These are phyloP conservation scores for Pneumocystis oryctolagi DNA, from an alignment of 1,139 yeast species.

Conservation along the genomic window DNA sequence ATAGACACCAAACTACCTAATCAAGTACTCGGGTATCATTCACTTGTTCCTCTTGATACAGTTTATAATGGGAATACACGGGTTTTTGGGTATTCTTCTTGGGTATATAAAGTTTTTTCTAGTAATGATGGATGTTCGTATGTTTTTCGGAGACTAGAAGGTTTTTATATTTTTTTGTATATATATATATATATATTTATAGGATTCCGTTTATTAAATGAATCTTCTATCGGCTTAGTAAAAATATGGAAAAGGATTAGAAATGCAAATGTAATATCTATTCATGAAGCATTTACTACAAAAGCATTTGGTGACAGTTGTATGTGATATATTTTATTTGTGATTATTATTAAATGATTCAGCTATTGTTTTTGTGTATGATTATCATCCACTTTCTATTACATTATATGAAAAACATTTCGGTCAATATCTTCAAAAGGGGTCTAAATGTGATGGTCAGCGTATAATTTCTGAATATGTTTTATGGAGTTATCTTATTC, in stretches of 20 bases:
- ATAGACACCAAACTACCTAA: slow-evolving; percentile 49
- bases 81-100: slow-evolving; percentile 46
- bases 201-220: slow-evolving; percentile 31
- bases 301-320: slow-evolving; percentile 72
- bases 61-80: slow-evolving; percentile 38
- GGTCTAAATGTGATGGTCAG: slow-evolving; percentile 18
- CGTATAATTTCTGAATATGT: slow-evolving; percentile 39
- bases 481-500: slow-evolving; percentile 64
- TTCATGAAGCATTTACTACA: slow-evolving; percentile 75
- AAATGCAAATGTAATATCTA: slow-evolving; percentile 46
- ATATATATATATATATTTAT: neutral
- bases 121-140: slow-evolving; percentile 67
- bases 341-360: slow-evolving; percentile 16
- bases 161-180: slow-evolving; percentile 25
- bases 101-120: slow-evolving; percentile 67
- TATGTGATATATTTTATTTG: slow-evolving; percentile 19
- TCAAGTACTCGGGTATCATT: slow-evolving; percentile 68
- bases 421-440: slow-evolving; percentile 27
- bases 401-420: slow-evolving; percentile 46
- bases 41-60: slow-evolving; percentile 69
- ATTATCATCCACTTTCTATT: slow-evolving; percentile 17
- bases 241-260: slow-evolving; percentile 39
- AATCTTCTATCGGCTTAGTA: slow-evolving; percentile 37
- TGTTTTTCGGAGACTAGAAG: slow-evolving; percentile 57
- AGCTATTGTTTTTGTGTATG: slow-evolving; percentile 17